Evolutionary conservation across 148 eudicot genomes (phyloP).

Genomic region (Fallopia convolvulus): DNA sequence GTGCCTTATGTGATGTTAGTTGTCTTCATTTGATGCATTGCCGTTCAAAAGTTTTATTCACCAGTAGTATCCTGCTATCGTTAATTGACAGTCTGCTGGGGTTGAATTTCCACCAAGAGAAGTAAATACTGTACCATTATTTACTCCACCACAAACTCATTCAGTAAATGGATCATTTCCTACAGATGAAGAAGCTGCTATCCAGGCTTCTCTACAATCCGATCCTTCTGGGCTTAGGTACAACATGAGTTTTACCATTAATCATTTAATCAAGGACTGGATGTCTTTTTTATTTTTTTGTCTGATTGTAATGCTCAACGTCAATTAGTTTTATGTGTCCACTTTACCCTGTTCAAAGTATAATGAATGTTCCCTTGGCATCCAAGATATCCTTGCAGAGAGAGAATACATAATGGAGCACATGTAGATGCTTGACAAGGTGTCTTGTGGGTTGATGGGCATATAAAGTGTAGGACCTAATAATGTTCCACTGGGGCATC

Average conservation of each 20-base stretch:
- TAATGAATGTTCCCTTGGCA: background rate
- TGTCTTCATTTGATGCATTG: background rate
- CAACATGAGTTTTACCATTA: background rate
- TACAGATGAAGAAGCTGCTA: slow-evolving; percentile 59
- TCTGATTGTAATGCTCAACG: background rate
- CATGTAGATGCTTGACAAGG: background rate
- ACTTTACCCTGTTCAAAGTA: background rate
- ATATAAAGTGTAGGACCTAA: background rate
- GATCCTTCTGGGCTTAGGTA: slow-evolving; percentile 84
- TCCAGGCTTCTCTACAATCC: slow-evolving; percentile 72
- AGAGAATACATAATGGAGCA: background rate
- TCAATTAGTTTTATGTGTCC: background rate
- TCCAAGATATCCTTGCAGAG: background rate
- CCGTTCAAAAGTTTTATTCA: background rate
- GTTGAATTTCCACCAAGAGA: slow-evolving; percentile 75
- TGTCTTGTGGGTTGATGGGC: background rate
- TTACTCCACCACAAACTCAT: slow-evolving; percentile 87
- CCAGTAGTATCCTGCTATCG: background rate
- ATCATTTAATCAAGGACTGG: background rate
- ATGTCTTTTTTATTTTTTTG: background rate
- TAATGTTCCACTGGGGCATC: background rate
- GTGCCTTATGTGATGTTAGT: background rate
- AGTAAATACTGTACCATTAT: slow-evolving; percentile 67
- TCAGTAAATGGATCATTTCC: slow-evolving; percentile 42
- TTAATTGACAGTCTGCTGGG: slow-evolving; percentile 58